phyloP scores from a whole-genome alignment of 2,329 filamentous ascomycete genomes.

The Aspergillus amoenus region DNA sequence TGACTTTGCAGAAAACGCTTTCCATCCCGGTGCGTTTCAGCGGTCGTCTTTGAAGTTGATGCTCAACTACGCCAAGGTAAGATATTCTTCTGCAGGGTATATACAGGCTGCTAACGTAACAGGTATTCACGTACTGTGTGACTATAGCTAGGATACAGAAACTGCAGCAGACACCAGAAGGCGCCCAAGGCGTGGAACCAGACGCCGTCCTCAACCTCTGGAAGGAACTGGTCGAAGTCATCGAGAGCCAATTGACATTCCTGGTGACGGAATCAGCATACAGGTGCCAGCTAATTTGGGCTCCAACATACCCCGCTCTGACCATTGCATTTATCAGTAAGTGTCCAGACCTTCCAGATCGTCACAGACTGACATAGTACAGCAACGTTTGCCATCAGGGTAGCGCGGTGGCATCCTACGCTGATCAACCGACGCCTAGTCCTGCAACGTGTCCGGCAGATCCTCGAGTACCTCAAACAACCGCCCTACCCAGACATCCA shows the following conservation, averaged over 20 bases:
- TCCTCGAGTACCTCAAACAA: slow-evolving; percentile 36
- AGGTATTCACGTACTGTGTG: slow-evolving; percentile 33
- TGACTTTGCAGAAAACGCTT: slow-evolving; percentile 30
- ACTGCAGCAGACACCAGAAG: slow-evolving; percentile 26
- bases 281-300: slow-evolving; percentile 34
- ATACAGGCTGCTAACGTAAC: not conserved
- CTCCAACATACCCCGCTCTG: slow-evolving; percentile 35
- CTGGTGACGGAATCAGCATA: slow-evolving; percentile 35
- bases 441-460: slow-evolving; percentile 31
- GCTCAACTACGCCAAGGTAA: slow-evolving; percentile 30
- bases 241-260: slow-evolving; percentile 34
- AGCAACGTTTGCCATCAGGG: slow-evolving; percentile 34
- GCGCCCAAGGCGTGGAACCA: slow-evolving; percentile 21
- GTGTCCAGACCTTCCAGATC: slow-evolving; percentile 13
- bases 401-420: slow-evolving; percentile 35
- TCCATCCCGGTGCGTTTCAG: slow-evolving; percentile 37
- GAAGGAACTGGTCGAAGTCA: slow-evolving; percentile 31
- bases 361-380: slow-evolving; percentile 7
- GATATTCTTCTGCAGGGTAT: too few relatives aligned
- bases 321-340: slow-evolving; percentile 39
- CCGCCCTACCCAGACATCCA: slow-evolving; percentile 41
- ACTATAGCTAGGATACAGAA: slow-evolving; percentile 36
- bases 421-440: slow-evolving; percentile 32
- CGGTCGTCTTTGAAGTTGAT: slow-evolving; percentile 35
- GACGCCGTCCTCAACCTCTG: slow-evolving; percentile 27